phyloP scores from a whole-genome alignment of 768 basidiomycete genomes.

The Nevesoporus exiguus region DNA sequence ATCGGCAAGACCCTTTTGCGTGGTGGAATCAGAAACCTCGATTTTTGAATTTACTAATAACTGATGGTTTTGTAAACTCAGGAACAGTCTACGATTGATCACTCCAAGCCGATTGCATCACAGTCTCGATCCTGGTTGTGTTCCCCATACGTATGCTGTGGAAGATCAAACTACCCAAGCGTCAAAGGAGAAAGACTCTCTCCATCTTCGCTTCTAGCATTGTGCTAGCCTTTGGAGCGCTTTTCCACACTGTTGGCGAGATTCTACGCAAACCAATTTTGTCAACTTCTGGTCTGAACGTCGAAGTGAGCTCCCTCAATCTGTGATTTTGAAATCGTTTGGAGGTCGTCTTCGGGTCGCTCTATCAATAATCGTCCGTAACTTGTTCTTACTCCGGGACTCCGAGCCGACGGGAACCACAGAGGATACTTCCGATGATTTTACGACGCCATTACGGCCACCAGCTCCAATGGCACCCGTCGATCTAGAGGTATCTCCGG shows the following conservation, averaged over 20 bases:
- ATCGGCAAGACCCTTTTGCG: not conserved
- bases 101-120: conserved; percentile 15
- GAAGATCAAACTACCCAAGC: conserved; percentile 18
- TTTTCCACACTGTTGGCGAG: conserved; percentile 13
- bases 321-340: not conserved
- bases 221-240: conserved; percentile 12
- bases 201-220: conserved; percentile 18
- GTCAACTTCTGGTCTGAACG: conserved; percentile 10
- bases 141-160: conserved; percentile 22
- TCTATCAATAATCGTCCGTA: not conserved
- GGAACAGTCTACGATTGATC: not conserved
- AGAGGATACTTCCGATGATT: not conserved
- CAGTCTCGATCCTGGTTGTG: conserved; percentile 13
- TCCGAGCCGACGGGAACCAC: not conserved
- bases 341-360: conserved; percentile 4
- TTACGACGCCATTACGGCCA: not conserved
- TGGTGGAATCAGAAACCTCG: not conserved
- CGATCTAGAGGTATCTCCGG: not conserved
- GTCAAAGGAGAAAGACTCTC: conserved; percentile 25
- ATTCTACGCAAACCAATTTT: conserved; percentile 1
- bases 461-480: not conserved
- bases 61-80: not conserved
- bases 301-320: conserved; percentile 12
- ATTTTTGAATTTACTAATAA: conserved; percentile 18
- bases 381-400: not conserved